Percentiles rank a stretch among this genome's conserved stretches.
Evolutionary conservation across 2,329 filamentous ascomycete genomes (phyloP).

Genomic region (Beauveria sp.): DNA sequence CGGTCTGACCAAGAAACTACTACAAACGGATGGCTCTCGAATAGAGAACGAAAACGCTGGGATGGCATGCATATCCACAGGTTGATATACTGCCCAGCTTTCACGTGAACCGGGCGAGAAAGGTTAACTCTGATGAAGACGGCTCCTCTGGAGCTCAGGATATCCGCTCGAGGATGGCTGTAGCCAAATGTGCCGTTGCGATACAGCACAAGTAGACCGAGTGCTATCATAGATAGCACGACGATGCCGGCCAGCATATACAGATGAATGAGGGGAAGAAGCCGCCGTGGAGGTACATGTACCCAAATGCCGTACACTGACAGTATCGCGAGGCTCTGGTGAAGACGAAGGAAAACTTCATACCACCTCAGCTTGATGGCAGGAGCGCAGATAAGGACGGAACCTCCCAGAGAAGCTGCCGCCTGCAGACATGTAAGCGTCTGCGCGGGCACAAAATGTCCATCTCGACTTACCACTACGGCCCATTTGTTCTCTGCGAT

Average conservation of each 20-base stretch:
- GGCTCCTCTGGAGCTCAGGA: neutral
- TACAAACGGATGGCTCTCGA: neutral
- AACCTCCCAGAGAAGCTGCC: neutral
- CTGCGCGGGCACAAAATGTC: neutral
- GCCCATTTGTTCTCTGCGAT: neutral
- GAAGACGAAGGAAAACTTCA: conserved; percentile 8
- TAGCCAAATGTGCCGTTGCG: neutral
- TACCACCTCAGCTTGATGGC: neutral
- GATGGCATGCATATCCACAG: neutral
- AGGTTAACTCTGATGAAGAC: neutral
- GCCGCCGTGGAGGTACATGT: neutral
- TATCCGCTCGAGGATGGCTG: neutral
- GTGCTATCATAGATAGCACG: neutral
- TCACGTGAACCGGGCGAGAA: neutral
- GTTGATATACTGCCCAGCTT: neutral
- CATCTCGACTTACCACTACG: neutral
- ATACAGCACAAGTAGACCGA: neutral
- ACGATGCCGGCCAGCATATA: neutral
- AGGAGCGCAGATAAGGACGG: neutral
- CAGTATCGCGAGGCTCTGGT: conserved; percentile 8
- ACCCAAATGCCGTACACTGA: conserved; percentile 10
- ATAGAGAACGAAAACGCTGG: neutral
- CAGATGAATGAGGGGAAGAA: neutral
- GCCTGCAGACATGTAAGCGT: neutral
- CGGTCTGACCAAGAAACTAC: neutral